A percentile compares a stretch with the other conserved stretches of the same genome.
Conservation (phyloP, 2,329 filamentous ascomycete genomes). For the Fusarium denticulatum region DNA sequence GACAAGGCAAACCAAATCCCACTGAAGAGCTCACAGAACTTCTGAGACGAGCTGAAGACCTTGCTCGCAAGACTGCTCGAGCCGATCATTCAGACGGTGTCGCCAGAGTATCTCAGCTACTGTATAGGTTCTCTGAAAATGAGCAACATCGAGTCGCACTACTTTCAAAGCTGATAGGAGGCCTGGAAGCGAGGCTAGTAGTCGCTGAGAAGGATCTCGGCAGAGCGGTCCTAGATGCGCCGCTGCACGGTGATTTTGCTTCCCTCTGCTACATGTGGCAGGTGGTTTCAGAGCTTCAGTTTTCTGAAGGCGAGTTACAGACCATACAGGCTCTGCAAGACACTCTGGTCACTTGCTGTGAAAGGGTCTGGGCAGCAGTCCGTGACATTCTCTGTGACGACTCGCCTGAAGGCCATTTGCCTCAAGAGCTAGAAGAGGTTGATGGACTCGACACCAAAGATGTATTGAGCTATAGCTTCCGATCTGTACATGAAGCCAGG, state of each 20-base stretch:
- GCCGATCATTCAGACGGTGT: slow-evolving; percentile 94
- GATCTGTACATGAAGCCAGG: slow-evolving; percentile 94
- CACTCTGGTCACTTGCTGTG: slow-evolving; percentile 69
- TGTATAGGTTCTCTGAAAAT: slow-evolving; percentile 66
- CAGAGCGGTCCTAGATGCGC: slow-evolving; percentile 71
- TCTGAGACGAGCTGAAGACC: slow-evolving; percentile 61
- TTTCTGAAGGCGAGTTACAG: slow-evolving; percentile 50
- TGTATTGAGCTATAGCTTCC: slow-evolving; percentile 92
- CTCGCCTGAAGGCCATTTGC: slow-evolving; percentile 89
- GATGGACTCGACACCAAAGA: slow-evolving; percentile 85
- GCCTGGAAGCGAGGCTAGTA: slow-evolving; percentile 71
- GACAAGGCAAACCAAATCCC: slow-evolving; percentile 21
- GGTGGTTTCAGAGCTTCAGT: slow-evolving; percentile 56
- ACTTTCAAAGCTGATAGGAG: slow-evolving; percentile 65
- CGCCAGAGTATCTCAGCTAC: slow-evolving; percentile 77
- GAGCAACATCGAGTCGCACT: slow-evolving; percentile 59
- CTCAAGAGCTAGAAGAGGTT: slow-evolving; percentile 77
- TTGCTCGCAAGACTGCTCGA: slow-evolving; percentile 77
- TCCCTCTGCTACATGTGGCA: slow-evolving; percentile 69
- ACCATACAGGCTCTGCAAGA: slow-evolving; percentile 56
- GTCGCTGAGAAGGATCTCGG: slow-evolving; percentile 73
- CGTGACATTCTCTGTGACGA: slow-evolving; percentile 87
- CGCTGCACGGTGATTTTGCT: slow-evolving; percentile 76
- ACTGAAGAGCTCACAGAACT: slow-evolving; percentile 56
- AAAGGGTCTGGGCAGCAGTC: slow-evolving; percentile 80